Base-by-base conservation (phyloP, 805 yeast species). In the Monosporozyma solicola region DNA sequence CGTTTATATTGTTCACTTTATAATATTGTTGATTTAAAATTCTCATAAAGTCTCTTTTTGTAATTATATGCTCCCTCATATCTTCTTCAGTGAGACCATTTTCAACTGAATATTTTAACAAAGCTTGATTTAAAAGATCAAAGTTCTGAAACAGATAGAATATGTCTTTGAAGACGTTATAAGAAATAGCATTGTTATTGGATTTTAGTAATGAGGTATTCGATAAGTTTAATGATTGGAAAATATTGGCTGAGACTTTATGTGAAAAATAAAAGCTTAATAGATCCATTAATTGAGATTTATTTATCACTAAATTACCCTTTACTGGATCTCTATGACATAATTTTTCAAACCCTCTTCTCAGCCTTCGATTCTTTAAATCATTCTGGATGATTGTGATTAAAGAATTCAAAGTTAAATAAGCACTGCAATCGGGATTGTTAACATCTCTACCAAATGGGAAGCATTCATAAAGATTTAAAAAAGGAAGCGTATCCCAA, bases 311-410 rank as follows among this genome's bases (percentile, higher is more conserved):
- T 32, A 61, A 55, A 7, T 66, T 58, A 37, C 67, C 53, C 49
- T 59, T 61, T 9, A 44, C 51, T 25, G 67, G 69, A 55, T 68
- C 71, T 51, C 56, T 54, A 37, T 59, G 68, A 8, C 66, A 61
- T 27, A 64, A 53, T 39, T 56, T 61, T 44, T 68, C 60, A 59
- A 69, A 68, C 22, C 71, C 69, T 35, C 64, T 57, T 37, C 57
- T 58, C 6, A 73, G 55, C 54, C 68, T 71, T 50, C 71, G 73
- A 54, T 68, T 62, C 33, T 69, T 62, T 53, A 74, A 61, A 52
- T 74, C 78, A 45, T 63, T 70, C 54, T 73, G 75, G n/a, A 74
- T 49, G 43, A 74, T 66, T 0, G 75, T 67, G 3, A 72, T 67
- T n/a, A 74, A 57, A 2, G 76, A 72, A 55, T 71, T 72, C 39